Evolutionary conservation across 768 basidiomycete genomes (phyloP).

Genomic region (Pisolithus sp.): DNA sequence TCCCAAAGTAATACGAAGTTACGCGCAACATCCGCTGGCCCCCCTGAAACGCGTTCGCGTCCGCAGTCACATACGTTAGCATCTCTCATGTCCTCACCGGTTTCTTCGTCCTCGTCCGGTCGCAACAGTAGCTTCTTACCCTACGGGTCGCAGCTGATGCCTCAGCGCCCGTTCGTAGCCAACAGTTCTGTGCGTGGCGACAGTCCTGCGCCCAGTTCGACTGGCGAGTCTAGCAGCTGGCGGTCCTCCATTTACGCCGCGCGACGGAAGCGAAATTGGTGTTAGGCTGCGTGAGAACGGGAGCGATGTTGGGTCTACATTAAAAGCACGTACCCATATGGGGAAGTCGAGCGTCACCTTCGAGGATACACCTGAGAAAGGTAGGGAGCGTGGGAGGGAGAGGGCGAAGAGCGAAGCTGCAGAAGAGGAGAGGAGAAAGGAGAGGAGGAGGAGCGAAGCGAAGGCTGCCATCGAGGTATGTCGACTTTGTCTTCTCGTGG

Average conservation of each 20-base stretch:
- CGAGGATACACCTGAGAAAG: slow-evolving; percentile 41
- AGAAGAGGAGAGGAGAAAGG: slow-evolving; percentile 54
- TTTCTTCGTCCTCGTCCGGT: slow-evolving; percentile 1
- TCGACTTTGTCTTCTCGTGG: background rate
- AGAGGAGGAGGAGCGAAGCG: slow-evolving; percentile 77
- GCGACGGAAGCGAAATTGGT: slow-evolving; percentile 65
- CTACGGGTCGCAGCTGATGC: slow-evolving; percentile 21
- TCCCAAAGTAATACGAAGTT: slow-evolving; percentile 7
- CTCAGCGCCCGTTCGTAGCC: slow-evolving; percentile 52
- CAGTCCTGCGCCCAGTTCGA: slow-evolving; percentile 74
- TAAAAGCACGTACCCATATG: slow-evolving; percentile 30
- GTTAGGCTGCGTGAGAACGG: slow-evolving; percentile 15
- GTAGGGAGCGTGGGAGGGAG: slow-evolving; percentile 25
- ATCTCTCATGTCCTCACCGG: slow-evolving; percentile 4
- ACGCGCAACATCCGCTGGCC: slow-evolving; percentile 6
- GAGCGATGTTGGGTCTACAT: slow-evolving; percentile 21
- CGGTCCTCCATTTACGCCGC: slow-evolving; percentile 62
- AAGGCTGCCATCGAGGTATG: slow-evolving; percentile 80
- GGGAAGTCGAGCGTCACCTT: slow-evolving; percentile 67
- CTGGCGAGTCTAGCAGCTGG: slow-evolving; percentile 81
- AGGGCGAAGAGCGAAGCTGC: slow-evolving; percentile 25
- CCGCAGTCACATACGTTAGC: slow-evolving; percentile 5
- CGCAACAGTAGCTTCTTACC: slow-evolving; percentile 19
- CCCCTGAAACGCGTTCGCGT: slow-evolving; percentile 10
- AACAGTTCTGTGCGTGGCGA: slow-evolving; percentile 37